These are phyloP conservation scores for Globisporangium polare DNA, from an alignment of 352 stramenopile species.

Conservation along the genomic window DNA sequence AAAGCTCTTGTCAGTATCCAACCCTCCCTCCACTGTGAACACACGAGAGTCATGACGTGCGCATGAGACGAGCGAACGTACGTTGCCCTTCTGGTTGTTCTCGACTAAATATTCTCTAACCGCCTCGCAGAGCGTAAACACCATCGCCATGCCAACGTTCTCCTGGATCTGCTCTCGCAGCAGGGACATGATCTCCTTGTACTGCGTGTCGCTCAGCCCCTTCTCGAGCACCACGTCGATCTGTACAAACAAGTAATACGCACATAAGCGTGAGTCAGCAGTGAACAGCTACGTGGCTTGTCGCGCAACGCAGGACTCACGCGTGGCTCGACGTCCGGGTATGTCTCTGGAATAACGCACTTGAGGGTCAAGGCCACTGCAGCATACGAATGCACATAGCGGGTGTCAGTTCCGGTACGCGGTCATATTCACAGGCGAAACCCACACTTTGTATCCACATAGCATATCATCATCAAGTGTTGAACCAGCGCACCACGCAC, in stretches of 20 bases:
- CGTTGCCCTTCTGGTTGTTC: conserved; percentile 84
- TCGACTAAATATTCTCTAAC: conserved; percentile 85
- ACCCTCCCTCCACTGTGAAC: background rate
- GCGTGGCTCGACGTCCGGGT: conserved; percentile 68
- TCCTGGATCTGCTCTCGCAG: conserved; percentile 64
- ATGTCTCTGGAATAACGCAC: conserved; percentile 72
- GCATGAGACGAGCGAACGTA: conserved; percentile 24
- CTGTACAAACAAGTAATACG: conserved; percentile 16
- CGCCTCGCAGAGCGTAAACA: conserved; percentile 82
- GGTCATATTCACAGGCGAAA: background rate
- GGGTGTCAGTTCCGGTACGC: background rate
- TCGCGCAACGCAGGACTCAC: conserved; percentile 18
- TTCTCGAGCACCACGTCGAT: conserved; percentile 78
- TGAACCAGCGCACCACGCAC: conserved; percentile 1
- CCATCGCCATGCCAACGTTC: conserved; percentile 86
- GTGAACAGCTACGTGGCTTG: background rate
- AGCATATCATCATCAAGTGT: background rate
- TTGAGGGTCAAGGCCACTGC: conserved; percentile 71
- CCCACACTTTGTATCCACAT: background rate
- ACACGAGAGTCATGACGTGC: background rate
- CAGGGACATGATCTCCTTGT: conserved; percentile 73
- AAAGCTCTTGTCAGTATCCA: background rate
- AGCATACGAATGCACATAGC: background rate
- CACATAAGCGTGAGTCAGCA: background rate
- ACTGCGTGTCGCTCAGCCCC: conserved; percentile 68